Evolutionary conservation across 805 yeast species (phyloP).

Genomic region (Ascoidea asiatica): DNA sequence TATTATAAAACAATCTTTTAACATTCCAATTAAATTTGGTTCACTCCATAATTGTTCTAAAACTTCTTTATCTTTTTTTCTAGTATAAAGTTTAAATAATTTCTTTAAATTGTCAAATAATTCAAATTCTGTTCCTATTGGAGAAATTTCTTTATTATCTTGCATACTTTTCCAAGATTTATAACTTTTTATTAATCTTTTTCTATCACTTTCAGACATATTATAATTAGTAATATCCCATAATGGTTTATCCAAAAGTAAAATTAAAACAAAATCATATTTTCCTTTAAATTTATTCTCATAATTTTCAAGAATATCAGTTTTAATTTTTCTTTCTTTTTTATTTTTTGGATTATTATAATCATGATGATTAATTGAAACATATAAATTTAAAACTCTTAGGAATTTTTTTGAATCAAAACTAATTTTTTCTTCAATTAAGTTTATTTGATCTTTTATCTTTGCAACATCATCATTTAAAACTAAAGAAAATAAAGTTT

Average conservation of each 20-base stretch:
- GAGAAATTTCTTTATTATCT: too few species aligned
- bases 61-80: constrained; percentile 64
- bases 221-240: neutral
- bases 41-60: constrained; percentile 76
- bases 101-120: constrained; percentile 43
- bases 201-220: too few species aligned
- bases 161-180: too few species aligned
- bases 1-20: constrained; percentile 59
- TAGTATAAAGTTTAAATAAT: constrained; percentile 45
- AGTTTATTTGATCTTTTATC: neutral
- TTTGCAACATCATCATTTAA: constrained; percentile 3
- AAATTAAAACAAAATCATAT: too few species aligned
- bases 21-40: constrained; percentile 61
- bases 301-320: neutral
- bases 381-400: too few species aligned
- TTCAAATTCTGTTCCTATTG: constrained; percentile 22
- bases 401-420: neutral
- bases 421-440: neutral
- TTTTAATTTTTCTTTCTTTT: neutral
- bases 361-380: constrained; percentile 4
- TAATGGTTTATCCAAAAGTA: neutral
- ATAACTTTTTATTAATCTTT: too few species aligned
- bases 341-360: constrained; percentile 14
- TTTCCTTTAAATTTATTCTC: too few species aligned
- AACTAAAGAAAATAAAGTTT: constrained; percentile 6